Evolutionary conservation across 2,329 filamentous ascomycete genomes (phyloP), one percentile per base, ranked within the genome.

Genomic region (Amauroascus verrucosus): DNA sequence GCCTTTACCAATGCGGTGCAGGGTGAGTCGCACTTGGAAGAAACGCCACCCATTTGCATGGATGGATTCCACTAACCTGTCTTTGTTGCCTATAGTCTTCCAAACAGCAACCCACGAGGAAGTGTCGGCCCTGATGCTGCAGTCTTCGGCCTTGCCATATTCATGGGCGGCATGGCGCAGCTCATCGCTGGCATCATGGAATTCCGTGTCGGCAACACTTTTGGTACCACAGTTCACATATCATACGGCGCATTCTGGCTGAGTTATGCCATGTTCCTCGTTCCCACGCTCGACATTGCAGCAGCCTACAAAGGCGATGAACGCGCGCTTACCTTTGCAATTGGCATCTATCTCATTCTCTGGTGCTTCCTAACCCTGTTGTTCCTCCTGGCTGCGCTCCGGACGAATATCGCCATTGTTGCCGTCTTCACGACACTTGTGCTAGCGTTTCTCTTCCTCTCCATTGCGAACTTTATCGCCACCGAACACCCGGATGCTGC

Each of bases 241-340:
- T 80, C 77, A 2, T 83, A 81, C 62, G 78, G 79, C 54, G 78
- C 78, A 56, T 82, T 82, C 70, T 82, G 79, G 79, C 72, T 82
- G 57, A 74, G 76, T 22, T 80, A 77, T 59, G 77, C 74, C 59
- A 80, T 82, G 69, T 77, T 81, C 58, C 68, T 78, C 16, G 76
- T 72, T 5, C 72, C 71, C 2, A 61, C 75, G 1, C 74, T 80
- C 3, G 77, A 75, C 48, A 79, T 82, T 59, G 69, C 71, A 43
- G 63, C 60, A 0, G 69, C 69, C 1, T 76, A 80, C 53, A 61
- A 60, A 1, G 70, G 68, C 8, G 68, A 65, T 43, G 55, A 58
- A 3, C 64, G 64, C 13, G 69, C 67, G 1, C 70, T 69, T 28
- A 79, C 77, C 60, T 69, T 75, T 56, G 75, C 77, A 0, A 70